These are phyloP conservation scores for Incumbomyces delicatus DNA, from an alignment of 2,329 filamentous ascomycete species.

Conservation along the genomic window DNA sequence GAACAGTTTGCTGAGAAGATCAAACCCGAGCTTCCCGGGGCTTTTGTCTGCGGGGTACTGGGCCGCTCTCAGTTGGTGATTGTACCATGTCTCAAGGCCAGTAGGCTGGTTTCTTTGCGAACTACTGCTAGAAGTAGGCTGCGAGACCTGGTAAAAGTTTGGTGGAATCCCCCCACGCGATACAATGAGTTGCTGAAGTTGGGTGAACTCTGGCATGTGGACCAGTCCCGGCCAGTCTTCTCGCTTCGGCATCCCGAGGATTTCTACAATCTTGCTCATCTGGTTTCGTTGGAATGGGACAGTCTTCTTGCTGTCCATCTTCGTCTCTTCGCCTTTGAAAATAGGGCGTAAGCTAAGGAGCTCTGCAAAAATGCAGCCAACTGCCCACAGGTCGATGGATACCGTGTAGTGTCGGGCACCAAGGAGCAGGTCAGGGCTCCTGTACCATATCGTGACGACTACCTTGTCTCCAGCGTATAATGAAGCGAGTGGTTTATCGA, in stretches of 20 bases:
- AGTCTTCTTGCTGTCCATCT: slow-evolving; percentile 97
- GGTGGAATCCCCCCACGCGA: slow-evolving; percentile 29
- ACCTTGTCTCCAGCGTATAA: slow-evolving; percentile 94
- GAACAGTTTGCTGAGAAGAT: slow-evolving; percentile 68
- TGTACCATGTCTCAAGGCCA: slow-evolving; percentile 71
- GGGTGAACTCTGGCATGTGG: slow-evolving; percentile 76
- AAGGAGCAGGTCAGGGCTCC: slow-evolving; percentile 84
- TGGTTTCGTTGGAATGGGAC: slow-evolving; percentile 96
- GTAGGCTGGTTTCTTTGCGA: slow-evolving; percentile 28
- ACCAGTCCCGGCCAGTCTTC: slow-evolving; percentile 78
- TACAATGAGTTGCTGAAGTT: slow-evolving; percentile 48
- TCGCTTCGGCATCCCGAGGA: slow-evolving; percentile 82
- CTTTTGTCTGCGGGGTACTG: slow-evolving; percentile 44
- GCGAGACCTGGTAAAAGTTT: slow-evolving; percentile 23
- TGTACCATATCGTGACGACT: slow-evolving; percentile 98
- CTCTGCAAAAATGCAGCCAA: slow-evolving; percentile 96
- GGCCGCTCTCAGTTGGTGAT: slow-evolving; percentile 55
- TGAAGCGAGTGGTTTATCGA: slow-evolving; percentile 85
- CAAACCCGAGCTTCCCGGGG: slow-evolving; percentile 68
- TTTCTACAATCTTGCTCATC: slow-evolving; percentile 98
- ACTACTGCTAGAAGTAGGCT: slow-evolving; percentile 26
- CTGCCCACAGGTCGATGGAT: slow-evolving; percentile 93
- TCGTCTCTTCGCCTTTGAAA: slow-evolving; percentile 97
- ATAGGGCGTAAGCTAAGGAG: slow-evolving; percentile 82
- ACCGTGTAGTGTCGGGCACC: slow-evolving; percentile 94